These are phyloP conservation scores for Leptodermis oblonga DNA, from an alignment of 257 asterid genomes.

Conservation along the genomic window DNA sequence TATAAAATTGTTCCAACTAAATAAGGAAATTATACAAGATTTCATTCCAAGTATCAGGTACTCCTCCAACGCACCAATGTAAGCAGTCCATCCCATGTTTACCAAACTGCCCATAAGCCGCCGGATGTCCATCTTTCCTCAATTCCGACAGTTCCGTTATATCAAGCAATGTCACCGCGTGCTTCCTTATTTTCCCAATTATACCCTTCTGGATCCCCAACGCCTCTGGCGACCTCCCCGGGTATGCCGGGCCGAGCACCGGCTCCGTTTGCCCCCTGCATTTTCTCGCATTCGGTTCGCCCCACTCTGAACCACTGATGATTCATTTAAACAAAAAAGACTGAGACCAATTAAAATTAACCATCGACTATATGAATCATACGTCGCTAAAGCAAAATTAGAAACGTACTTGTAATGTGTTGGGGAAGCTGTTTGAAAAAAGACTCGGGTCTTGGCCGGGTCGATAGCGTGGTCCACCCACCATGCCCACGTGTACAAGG, in stretches of 20 bases:
- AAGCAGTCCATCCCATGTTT: slow-evolving; percentile 52
- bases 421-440: slow-evolving; percentile 85
- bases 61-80: slow-evolving; percentile 86
- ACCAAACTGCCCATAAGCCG: slow-evolving; percentile 46
- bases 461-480: slow-evolving; percentile 67
- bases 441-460: slow-evolving; percentile 48
- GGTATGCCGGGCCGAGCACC: slow-evolving; percentile 44
- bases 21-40: slow-evolving; percentile 52
- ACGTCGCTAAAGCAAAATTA: too few species aligned
- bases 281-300: slow-evolving; percentile 39
- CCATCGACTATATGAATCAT: not conserved
- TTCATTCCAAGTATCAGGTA: slow-evolving; percentile 78
- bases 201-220: slow-evolving; percentile 47
- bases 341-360: not conserved
- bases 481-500: slow-evolving; percentile 63
- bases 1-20: slow-evolving; percentile 3
- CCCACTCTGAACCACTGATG: slow-evolving; percentile 70
- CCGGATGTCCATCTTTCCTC: slow-evolving; percentile 78
- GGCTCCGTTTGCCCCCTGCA: slow-evolving; percentile 52
- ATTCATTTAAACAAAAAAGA: not conserved
- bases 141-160: slow-evolving; percentile 58
- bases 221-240: slow-evolving; percentile 52
- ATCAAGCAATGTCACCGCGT: slow-evolving; percentile 41
- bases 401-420: slow-evolving; percentile 62
- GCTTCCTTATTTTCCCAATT: slow-evolving; percentile 29